phyloP scores from a whole-genome alignment of 352 stramenopile genomes.

The Thraustochytrium sp. region DNA sequence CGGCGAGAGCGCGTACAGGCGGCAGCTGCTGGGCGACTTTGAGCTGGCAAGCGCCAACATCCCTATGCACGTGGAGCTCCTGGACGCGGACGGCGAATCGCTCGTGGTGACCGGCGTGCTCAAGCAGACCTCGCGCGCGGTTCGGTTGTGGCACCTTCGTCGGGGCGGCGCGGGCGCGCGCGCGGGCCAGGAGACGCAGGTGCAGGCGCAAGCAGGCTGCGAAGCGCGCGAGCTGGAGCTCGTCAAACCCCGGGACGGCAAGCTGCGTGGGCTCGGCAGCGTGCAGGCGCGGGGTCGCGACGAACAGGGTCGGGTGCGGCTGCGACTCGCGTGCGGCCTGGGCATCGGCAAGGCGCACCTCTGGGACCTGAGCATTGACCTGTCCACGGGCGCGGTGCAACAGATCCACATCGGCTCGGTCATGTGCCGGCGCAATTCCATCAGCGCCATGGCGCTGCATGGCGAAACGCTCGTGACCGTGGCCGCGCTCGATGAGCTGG shows the following conservation, averaged over 20 bases:
- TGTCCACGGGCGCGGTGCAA: not conserved
- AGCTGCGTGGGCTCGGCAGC: not conserved
- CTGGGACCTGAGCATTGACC: not conserved
- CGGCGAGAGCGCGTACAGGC: not conserved
- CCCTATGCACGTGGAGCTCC: not conserved
- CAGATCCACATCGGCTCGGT: not conserved
- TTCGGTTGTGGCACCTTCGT: not conserved
- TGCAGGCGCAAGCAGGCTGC: not conserved
- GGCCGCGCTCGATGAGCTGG: not conserved
- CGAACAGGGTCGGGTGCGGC: not conserved
- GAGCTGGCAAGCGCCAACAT: not conserved
- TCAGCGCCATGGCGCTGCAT: not conserved
- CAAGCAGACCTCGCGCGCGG: not conserved
- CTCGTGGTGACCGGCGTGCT: not conserved
- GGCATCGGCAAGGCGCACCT: constrained; percentile 38
- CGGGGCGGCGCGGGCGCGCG: too few species aligned
- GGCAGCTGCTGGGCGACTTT: not conserved
- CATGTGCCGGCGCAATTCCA: not conserved
- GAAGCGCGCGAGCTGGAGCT: not conserved
- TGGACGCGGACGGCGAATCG: not conserved
- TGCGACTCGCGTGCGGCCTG: not conserved
- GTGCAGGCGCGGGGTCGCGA: not conserved
- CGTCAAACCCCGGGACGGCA: not conserved
- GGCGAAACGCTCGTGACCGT: not conserved
- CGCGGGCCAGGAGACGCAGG: too few species aligned